Percentiles rank a stretch among this genome's conserved stretches.
These are phyloP conservation scores for Penicillium paradoxum DNA, from an alignment of 495 filamentous ascomycete species.

Conservation along the genomic window DNA sequence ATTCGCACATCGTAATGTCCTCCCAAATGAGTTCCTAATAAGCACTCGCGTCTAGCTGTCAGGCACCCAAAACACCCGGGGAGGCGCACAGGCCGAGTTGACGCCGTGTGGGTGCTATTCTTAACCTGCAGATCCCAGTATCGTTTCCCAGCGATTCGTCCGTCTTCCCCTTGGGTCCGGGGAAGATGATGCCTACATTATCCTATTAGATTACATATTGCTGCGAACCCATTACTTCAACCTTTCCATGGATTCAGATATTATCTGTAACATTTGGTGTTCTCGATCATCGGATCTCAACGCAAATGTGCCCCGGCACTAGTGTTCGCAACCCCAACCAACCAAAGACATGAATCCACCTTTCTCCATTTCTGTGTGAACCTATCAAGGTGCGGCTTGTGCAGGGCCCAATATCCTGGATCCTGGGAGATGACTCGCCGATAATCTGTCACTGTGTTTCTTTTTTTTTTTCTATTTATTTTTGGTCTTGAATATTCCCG, in stretches of 20 bases:
- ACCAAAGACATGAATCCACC: conserved; percentile 9
- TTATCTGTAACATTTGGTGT: conserved; percentile 6
- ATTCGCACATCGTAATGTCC: background rate
- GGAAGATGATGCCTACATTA: background rate
- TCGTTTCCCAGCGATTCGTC: conserved; percentile 7
- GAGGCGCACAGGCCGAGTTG: background rate
- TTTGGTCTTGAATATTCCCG: too few species aligned
- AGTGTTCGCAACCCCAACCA: conserved; percentile 17
- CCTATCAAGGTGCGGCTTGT: conserved; percentile 24
- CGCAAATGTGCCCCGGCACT: conserved; percentile 19
- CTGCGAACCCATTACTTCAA: background rate
- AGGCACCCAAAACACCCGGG: background rate
- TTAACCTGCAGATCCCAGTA: conserved; percentile 20
- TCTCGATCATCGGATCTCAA: conserved; percentile 26
- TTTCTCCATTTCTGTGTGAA: conserved; percentile 9
- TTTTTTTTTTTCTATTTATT: background rate
- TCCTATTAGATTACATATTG: background rate
- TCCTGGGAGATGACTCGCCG: conserved; percentile 24
- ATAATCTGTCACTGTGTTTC: conserved; percentile 11
- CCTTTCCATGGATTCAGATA: background rate
- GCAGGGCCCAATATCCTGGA: conserved; percentile 28
- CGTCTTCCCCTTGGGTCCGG: background rate
- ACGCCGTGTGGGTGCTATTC: conserved; percentile 21
- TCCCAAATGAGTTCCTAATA: background rate
- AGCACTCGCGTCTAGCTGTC: conserved; percentile 3